Base-by-base conservation (phyloP, 805 yeast species). In the Cyberlindnera japonica region DNA sequence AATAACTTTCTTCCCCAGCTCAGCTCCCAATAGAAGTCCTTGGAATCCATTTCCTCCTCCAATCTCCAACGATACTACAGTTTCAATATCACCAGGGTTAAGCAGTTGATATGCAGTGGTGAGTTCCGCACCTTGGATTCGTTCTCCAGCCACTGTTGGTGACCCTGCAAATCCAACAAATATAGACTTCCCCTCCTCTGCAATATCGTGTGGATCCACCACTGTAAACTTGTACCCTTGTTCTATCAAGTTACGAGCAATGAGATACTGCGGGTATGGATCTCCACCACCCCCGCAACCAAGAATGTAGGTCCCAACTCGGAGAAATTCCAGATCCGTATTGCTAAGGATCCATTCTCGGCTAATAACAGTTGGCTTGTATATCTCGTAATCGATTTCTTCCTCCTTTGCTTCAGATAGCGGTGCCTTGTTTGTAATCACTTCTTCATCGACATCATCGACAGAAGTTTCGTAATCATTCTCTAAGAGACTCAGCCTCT, bases 241-340 rank as follows among this genome's bases (percentile, higher is more conserved):
- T 22, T 62, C 43, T 14, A 72, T 35, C 37, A 59, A 40, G 35
- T 65, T 64, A 22, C 64, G 54, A 0, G 61, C 50, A 25, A 63
- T 67, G 29, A 72, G 54, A 40, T 50, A 68, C n/a, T 51, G 54
- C 4, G 74, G 58, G 48, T 71, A 69, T 16, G 78, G 77, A 39
- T 63, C 64, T 23, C 78, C 77, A 17, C 78, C 78, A 13, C 78
- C 78, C 4, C 77, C 78, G 54, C 73, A 67, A 3, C 77, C 78
- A 4, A 72, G 60, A 40, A 72, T 69, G 45, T 71, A 72, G 16
- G 67, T 56, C 9, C 77, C 78, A 35, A 69, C 59, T 18, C 65
- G 51, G 12, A 72, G 40, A 44, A 62, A 67, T 26, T 70, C 75
- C 33, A 59, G 45, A 51, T 72, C 77, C 1, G 53, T 56, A 41